Conservation (phyloP, 345 rosid genomes). For the Capsella bursapastoris region DNA sequence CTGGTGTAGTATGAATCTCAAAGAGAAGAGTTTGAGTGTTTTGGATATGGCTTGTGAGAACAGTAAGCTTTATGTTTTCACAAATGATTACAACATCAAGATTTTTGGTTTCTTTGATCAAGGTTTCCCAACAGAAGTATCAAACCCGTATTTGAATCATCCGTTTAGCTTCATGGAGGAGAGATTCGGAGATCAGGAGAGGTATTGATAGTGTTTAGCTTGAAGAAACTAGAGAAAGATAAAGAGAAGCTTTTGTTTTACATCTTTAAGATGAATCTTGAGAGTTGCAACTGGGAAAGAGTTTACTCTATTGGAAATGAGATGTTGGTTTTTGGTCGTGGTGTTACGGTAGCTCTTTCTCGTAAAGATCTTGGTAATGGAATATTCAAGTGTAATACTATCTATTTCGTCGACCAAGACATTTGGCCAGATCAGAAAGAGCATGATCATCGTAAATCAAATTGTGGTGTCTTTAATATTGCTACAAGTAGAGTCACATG, state of each 20-base stretch:
- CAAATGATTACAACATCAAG: slow-evolving; percentile 1
- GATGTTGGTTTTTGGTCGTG: slow-evolving; percentile 31
- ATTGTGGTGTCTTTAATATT: slow-evolving; percentile 11
- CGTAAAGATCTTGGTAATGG: too few species aligned
- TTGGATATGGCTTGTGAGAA: neutral
- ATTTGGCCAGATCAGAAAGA: slow-evolving; percentile 4
- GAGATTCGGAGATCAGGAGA: slow-evolving; percentile 5
- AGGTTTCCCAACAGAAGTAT: neutral
- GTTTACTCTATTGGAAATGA: slow-evolving; percentile 25
- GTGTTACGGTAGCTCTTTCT: too few species aligned
- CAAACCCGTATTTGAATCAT: neutral
- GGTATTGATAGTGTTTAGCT: slow-evolving; percentile 19
- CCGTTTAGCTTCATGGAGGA: neutral
- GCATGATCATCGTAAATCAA: neutral
- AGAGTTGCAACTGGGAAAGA: slow-evolving; percentile 26
- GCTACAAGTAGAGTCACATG: too few species aligned
- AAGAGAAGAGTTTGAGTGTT: neutral
- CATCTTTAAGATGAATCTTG: slow-evolving; percentile 31
- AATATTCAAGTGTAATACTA: slow-evolving; percentile 12
- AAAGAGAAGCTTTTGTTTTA: slow-evolving; percentile 18
- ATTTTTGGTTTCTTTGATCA: neutral
- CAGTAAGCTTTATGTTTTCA: slow-evolving; percentile 15
- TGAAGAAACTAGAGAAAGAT: neutral
- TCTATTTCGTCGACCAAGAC: slow-evolving; percentile 17
- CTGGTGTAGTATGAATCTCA: neutral